phyloP scores from a whole-genome alignment of 1,284 basidiomycete genomes.

The Pseudozyma flocculosa region DNA sequence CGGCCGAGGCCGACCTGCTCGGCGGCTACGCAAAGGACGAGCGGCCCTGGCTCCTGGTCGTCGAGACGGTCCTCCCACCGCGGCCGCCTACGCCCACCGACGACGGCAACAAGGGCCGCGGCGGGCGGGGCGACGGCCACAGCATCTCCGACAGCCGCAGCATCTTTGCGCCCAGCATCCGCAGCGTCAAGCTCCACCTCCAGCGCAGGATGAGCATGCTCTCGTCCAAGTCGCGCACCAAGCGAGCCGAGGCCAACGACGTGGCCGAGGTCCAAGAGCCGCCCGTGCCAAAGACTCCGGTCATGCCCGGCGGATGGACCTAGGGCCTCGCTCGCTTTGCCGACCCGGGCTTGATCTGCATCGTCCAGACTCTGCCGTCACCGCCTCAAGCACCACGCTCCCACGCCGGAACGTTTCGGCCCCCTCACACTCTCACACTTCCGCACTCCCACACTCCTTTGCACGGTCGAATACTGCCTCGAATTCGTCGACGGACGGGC shows the following conservation, averaged over 20 bases:
- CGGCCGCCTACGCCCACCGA: slow-evolving; percentile 17
- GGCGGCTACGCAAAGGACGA: too few species aligned
- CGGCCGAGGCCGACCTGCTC: not conserved
- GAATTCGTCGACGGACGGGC: too few species aligned
- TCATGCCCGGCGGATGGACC: not conserved
- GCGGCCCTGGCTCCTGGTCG: slow-evolving; percentile 19
- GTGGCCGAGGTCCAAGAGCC: not conserved
- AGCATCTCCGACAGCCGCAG: slow-evolving; percentile 9
- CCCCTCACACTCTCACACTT: too few species aligned
- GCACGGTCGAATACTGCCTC: too few species aligned
- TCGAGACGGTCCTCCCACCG: slow-evolving; percentile 26
- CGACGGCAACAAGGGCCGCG: not conserved
- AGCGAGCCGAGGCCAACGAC: not conserved
- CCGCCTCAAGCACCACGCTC: too few species aligned
- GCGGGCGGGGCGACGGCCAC: not conserved
- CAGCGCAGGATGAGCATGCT: slow-evolving; percentile 20
- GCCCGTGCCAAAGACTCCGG: not conserved
- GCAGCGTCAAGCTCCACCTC: slow-evolving; percentile 12
- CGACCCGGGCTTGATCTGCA: too few species aligned
- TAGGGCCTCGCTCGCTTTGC: too few species aligned
- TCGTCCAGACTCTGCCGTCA: too few species aligned
- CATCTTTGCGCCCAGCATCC: slow-evolving; percentile 33
- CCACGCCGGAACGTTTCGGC: too few species aligned
- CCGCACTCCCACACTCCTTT: too few species aligned
- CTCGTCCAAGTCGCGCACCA: not conserved